Conservation (phyloP, 441 rosid species). For the Arabidopsis lyrata region DNA sequence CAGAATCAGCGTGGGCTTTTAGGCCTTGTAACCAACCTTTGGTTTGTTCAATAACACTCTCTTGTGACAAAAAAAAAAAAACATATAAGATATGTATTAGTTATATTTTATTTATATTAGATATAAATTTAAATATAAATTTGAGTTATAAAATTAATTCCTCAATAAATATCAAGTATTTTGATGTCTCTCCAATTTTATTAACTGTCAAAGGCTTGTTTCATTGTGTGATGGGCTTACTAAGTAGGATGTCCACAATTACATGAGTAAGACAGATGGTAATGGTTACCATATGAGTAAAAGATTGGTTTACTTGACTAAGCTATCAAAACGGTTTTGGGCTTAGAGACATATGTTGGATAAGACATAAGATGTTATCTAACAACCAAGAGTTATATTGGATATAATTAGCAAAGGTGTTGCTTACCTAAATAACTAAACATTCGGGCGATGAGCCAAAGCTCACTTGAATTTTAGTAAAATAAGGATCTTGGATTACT, state of each 20-base stretch:
- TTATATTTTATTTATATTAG: background rate
- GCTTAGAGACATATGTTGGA: constrained; percentile 1
- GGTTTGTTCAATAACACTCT: too few species aligned
- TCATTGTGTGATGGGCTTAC: too few species aligned
- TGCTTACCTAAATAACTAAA: background rate
- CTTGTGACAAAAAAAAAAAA: too few species aligned
- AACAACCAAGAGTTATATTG: constrained; percentile 12
- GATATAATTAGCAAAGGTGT: background rate
- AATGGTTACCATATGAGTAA: background rate
- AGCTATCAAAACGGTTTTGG: background rate
- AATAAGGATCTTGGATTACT: too few species aligned
- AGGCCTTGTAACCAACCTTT: too few species aligned
- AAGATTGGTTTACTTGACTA: constrained; percentile 19
- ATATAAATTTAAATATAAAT: background rate
- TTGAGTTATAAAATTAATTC: background rate
- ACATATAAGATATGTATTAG: background rate
- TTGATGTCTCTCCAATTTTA: background rate
- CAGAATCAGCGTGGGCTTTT: too few species aligned
- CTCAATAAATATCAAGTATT: background rate
- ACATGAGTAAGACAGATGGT: background rate
- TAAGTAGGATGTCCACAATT: too few species aligned
- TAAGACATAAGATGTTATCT: background rate
- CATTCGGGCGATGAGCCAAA: too few species aligned
- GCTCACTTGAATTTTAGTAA: too few species aligned
- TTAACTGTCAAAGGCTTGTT: too few species aligned